phyloP scores from a whole-genome alignment of 495 filamentous ascomycete species.

The Bacidia rubella region DNA sequence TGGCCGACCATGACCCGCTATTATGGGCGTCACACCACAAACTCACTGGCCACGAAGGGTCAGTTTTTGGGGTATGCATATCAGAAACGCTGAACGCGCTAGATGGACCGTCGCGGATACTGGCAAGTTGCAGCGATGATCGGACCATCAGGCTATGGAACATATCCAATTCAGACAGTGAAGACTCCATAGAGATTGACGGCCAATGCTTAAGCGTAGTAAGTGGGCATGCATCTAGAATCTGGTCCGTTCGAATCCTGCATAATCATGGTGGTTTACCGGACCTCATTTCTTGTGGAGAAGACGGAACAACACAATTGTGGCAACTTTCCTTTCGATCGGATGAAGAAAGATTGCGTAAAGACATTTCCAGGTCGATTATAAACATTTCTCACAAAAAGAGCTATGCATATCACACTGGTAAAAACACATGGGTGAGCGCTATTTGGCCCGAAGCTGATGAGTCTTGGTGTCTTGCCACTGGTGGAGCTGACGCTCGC shows the following conservation, averaged over 20 bases:
- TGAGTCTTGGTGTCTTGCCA: slow-evolving; percentile 40
- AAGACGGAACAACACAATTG: slow-evolving; percentile 58
- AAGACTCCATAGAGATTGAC: background rate
- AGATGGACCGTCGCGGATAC: slow-evolving; percentile 31
- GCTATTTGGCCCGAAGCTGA: slow-evolving; percentile 28
- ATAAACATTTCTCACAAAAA: slow-evolving; percentile 32
- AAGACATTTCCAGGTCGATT: background rate
- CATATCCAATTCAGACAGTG: slow-evolving; percentile 34
- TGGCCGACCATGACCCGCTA: background rate
- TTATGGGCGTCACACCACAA: slow-evolving; percentile 43
- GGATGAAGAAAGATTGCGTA: slow-evolving; percentile 14
- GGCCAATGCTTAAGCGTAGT: slow-evolving; percentile 40
- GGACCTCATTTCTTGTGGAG: slow-evolving; percentile 58
- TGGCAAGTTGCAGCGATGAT: slow-evolving; percentile 93
- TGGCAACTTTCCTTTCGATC: slow-evolving; percentile 42
- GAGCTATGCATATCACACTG: slow-evolving; percentile 50
- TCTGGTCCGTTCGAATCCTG: slow-evolving; percentile 72
- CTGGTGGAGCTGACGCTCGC: slow-evolving; percentile 74
- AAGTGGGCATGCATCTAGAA: slow-evolving; percentile 78
- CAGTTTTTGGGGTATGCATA: slow-evolving; percentile 76
- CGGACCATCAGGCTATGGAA: slow-evolving; percentile 85
- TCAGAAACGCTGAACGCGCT: slow-evolving; percentile 31
- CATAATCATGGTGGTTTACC: slow-evolving; percentile 19
- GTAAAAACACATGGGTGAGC: slow-evolving; percentile 86
- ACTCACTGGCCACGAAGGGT: slow-evolving; percentile 85